Conservation (phyloP, 352 stramenopile species). For the Hyaloperonospora arabidopsidis region DNA sequence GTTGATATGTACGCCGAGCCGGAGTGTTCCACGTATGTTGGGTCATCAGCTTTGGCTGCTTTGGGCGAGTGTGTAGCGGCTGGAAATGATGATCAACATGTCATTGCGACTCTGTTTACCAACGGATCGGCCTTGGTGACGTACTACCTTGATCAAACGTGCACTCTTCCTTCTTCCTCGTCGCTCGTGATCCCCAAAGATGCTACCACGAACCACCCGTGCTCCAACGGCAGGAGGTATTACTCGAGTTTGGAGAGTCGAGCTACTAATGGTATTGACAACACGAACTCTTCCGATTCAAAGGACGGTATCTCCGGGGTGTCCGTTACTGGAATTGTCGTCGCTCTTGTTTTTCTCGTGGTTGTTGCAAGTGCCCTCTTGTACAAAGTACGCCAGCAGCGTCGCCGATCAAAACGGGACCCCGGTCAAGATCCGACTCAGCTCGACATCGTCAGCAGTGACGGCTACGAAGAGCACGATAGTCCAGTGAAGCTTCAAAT, state of each 20-base stretch:
- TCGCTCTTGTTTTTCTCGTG: conserved; percentile 13
- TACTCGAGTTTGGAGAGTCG: conserved; percentile 18
- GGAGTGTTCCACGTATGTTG: conserved; percentile 20
- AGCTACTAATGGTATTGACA: conserved; percentile 8
- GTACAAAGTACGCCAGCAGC: conserved; percentile 5
- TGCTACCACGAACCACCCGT: conserved; percentile 14
- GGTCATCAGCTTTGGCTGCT: conserved; percentile 12
- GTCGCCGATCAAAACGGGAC: not conserved
- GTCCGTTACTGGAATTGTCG: conserved; percentile 22
- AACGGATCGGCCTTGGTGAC: conserved; percentile 24
- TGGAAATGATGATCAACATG: conserved; percentile 14
- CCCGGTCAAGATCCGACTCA: not conserved
- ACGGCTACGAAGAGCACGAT: conserved; percentile 16
- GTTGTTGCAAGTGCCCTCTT: conserved; percentile 13
- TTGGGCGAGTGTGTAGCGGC: conserved; percentile 20
- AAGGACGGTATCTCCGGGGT: conserved; percentile 11
- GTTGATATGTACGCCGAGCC: conserved; percentile 21
- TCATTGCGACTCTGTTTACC: conserved; percentile 17
- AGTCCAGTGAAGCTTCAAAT: conserved; percentile 16
- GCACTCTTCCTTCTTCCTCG: not conserved
- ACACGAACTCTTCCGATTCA: conserved; percentile 6
- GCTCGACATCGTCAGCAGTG: conserved; percentile 5
- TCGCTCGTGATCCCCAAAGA: conserved; percentile 9
- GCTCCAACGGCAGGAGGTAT: conserved; percentile 13
- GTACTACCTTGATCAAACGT: conserved; percentile 22